A percentile compares a stretch with the other conserved stretches of the same genome.
These are phyloP conservation scores for Kwoniella mangroviensis DNA, from an alignment of 768 basidiomycete genomes.

Conservation along the genomic window DNA sequence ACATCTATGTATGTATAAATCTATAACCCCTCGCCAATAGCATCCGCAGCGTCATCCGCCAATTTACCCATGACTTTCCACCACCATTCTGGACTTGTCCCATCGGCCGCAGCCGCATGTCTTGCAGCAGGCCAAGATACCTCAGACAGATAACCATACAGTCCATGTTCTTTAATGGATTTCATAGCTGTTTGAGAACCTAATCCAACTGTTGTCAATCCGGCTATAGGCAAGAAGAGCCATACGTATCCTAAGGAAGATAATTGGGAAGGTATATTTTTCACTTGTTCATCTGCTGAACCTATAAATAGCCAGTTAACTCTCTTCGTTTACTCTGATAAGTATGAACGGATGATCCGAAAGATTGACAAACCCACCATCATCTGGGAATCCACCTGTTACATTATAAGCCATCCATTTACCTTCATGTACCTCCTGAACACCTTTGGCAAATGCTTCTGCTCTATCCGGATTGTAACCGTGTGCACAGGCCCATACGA, in stretches of 20 bases:
- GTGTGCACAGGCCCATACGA: conserved; percentile 26
- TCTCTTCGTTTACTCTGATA: neutral
- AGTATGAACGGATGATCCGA: neutral
- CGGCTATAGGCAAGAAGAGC: conserved; percentile 13
- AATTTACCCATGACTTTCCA: conserved; percentile 25
- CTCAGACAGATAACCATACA: conserved; percentile 3
- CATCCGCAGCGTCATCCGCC: conserved; percentile 19
- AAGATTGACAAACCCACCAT: conserved; percentile 16
- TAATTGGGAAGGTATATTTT: conserved; percentile 6
- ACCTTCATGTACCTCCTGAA: conserved; percentile 22
- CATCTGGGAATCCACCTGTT: conserved; percentile 22
- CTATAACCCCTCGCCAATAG: conserved; percentile 16
- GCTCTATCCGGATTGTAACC: conserved; percentile 8
- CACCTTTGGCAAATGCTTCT: conserved; percentile 15
- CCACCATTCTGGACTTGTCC: conserved; percentile 23
- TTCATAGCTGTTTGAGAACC: conserved; percentile 11
- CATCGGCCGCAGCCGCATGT: conserved; percentile 8
- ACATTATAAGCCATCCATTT: conserved; percentile 41
- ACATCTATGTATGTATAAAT: conserved; percentile 1
- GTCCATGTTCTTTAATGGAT: conserved; percentile 11
- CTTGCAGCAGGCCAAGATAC: conserved; percentile 4
- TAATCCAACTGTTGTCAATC: conserved; percentile 3
- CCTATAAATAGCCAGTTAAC: neutral
- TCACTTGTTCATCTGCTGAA: neutral
- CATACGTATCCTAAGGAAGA: conserved; percentile 21